phyloP scores from a whole-genome alignment of 257 asterid species.

The Mentha longifolia region DNA sequence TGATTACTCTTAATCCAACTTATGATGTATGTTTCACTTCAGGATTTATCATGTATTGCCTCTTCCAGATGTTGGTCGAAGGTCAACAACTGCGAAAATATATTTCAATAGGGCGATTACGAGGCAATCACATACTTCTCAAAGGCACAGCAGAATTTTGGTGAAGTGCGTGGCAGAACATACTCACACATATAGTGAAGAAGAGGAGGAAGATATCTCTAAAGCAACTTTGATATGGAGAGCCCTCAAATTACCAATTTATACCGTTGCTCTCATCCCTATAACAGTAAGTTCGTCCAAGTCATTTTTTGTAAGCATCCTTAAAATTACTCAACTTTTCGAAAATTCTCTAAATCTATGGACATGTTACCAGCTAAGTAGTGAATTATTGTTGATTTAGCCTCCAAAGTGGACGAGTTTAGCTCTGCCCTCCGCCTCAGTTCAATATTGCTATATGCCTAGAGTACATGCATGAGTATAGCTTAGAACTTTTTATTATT shows the following conservation, averaged over 20 bases:
- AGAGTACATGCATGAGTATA: too few species aligned
- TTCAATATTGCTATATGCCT: too few species aligned
- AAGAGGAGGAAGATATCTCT: slow-evolving; percentile 50
- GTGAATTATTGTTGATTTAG: background rate
- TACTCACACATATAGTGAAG: slow-evolving; percentile 29
- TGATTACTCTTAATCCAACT: slow-evolving; percentile 2
- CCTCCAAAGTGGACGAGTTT: background rate
- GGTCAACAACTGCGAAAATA: slow-evolving; percentile 36
- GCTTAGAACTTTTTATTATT: too few species aligned
- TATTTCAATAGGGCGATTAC: slow-evolving; percentile 18
- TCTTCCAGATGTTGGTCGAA: slow-evolving; percentile 35
- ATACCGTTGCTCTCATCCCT: slow-evolving; percentile 76
- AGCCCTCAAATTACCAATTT: slow-evolving; percentile 79
- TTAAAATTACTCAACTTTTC: too few species aligned
- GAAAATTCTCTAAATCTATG: background rate
- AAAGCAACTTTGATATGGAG: slow-evolving; percentile 81
- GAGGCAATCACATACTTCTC: slow-evolving; percentile 33
- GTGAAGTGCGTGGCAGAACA: slow-evolving; percentile 42
- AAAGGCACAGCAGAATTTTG: slow-evolving; percentile 25
- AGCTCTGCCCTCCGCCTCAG: background rate
- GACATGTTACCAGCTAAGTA: background rate
- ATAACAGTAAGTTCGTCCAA: slow-evolving; percentile 57
- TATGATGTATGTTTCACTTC: slow-evolving; percentile 30
- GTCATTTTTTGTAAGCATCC: too few species aligned
- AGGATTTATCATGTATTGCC: slow-evolving; percentile 44